Percentiles rank a stretch among this genome's conserved stretches.
Evolutionary conservation across 108 stramenopile genomes (phyloP).

Genomic region (Pseudonitzschia multistriata): DNA sequence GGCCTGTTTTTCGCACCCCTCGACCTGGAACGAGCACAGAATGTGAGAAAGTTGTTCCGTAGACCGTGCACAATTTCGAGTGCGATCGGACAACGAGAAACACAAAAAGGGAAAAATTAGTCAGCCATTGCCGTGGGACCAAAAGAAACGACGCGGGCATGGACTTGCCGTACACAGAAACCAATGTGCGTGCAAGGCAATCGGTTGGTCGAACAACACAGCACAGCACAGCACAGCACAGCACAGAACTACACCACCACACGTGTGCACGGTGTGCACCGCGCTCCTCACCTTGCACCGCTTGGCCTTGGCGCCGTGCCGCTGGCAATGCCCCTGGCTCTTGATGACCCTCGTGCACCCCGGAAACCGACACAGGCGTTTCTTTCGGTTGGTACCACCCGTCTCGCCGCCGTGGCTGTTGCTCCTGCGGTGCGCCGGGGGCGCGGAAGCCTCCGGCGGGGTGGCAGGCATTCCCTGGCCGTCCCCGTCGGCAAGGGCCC

Average conservation of each 20-base stretch:
- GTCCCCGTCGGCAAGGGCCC: neutral
- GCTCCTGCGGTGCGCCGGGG: neutral
- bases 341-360: slow-evolving; percentile 62
- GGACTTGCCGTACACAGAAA: neutral
- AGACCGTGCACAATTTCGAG: no score
- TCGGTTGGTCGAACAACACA: neutral
- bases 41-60: no score
- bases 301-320: slow-evolving; percentile 71
- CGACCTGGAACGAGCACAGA: neutral
- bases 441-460: neutral
- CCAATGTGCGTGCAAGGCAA: neutral
- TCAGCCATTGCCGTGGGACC: no score
- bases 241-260: no score
- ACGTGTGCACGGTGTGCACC: no score
- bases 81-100: no score
- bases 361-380: slow-evolving; percentile 15
- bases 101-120: no score
- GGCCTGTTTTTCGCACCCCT: slow-evolving; percentile 56
- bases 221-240: neutral
- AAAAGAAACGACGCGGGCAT: neutral
- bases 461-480: neutral
- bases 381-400: slow-evolving; percentile 2
- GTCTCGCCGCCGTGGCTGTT: neutral
- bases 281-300: slow-evolving; percentile 60
- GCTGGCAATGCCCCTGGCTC: slow-evolving; percentile 67